Evolutionary conservation across 768 basidiomycete species (phyloP).

Genomic region (Termitomyces titanicus): DNA sequence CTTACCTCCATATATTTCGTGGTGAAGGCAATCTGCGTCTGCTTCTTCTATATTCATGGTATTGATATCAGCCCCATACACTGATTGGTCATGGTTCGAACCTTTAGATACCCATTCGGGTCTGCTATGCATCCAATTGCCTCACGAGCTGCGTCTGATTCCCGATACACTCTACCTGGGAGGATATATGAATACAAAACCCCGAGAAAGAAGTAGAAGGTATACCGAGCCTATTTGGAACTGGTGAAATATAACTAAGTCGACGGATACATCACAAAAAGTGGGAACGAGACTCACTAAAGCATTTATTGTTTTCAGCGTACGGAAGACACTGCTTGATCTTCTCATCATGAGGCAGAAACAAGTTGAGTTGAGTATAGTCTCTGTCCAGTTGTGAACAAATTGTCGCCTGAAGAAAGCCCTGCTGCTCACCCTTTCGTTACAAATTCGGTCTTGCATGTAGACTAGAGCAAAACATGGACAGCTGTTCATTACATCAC

Average conservation of each 20-base stretch:
- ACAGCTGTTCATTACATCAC: not conserved
- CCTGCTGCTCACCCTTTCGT: constrained; percentile 2
- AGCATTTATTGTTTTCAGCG: not conserved
- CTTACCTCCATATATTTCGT: constrained; percentile 13
- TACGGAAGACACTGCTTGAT: not conserved
- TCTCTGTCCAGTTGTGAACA: not conserved
- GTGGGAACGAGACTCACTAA: not conserved
- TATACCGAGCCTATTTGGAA: not conserved
- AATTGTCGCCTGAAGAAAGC: not conserved
- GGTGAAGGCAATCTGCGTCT: constrained; percentile 2
- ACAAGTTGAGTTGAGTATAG: not conserved
- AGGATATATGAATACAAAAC: not conserved
- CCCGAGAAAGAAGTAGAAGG: not conserved
- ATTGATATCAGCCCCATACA: not conserved
- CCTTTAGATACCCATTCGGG: constrained; percentile 4
- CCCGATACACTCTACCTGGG: not conserved
- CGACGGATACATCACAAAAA: not conserved
- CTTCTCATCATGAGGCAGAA: not conserved
- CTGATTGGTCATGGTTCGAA: not conserved
- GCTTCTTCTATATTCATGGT: constrained; percentile 3
- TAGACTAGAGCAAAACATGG: not conserved
- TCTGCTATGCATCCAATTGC: not conserved
- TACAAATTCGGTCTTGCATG: not conserved
- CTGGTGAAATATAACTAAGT: not conserved
- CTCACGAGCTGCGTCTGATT: constrained; percentile 6